phyloP scores from a whole-genome alignment of 2,329 filamentous ascomycete species.

The Malbranchea zuffiana region DNA sequence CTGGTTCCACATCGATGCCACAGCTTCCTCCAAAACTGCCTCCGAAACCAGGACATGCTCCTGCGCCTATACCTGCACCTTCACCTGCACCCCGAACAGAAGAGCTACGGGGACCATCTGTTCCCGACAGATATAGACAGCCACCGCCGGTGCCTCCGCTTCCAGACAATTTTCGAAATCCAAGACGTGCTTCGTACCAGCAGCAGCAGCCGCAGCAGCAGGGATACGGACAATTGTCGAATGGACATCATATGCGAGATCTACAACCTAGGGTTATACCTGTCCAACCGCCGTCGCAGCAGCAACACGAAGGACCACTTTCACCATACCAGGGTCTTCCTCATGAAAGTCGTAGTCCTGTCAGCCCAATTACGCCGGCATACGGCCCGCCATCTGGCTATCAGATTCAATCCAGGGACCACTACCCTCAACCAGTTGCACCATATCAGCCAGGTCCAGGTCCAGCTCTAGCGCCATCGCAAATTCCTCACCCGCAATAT shows the following conservation, averaged over 20 bases:
- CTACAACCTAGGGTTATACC: background rate
- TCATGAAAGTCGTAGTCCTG: constrained; percentile 2
- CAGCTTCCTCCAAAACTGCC: constrained; percentile 30
- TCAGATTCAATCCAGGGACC: constrained; percentile 19
- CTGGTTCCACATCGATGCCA: constrained; percentile 32
- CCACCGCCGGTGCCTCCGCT: constrained; percentile 30
- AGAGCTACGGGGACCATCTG: constrained; percentile 15
- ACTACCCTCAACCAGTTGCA: constrained; percentile 15
- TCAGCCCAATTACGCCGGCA: constrained; percentile 3
- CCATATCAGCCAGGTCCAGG: constrained; percentile 2
- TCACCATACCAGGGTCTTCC: constrained; percentile 8
- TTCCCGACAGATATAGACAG: constrained; percentile 21
- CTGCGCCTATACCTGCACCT: too few relatives aligned
- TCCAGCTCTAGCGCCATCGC: constrained; percentile 7
- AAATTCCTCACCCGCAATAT: constrained; percentile 18
- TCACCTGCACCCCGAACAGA: too few relatives aligned
- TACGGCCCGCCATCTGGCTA: background rate
- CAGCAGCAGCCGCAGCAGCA: background rate
- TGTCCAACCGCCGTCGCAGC: background rate
- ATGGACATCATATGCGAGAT: background rate
- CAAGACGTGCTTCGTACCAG: background rate
- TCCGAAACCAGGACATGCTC: constrained; percentile 26
- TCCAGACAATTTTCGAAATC: constrained; percentile 18
- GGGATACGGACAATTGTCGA: background rate
- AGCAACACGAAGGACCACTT: constrained; percentile 2